Conservation (phyloP, 768 basidiomycete genomes). For the Kwoniella dejecticola region DNA sequence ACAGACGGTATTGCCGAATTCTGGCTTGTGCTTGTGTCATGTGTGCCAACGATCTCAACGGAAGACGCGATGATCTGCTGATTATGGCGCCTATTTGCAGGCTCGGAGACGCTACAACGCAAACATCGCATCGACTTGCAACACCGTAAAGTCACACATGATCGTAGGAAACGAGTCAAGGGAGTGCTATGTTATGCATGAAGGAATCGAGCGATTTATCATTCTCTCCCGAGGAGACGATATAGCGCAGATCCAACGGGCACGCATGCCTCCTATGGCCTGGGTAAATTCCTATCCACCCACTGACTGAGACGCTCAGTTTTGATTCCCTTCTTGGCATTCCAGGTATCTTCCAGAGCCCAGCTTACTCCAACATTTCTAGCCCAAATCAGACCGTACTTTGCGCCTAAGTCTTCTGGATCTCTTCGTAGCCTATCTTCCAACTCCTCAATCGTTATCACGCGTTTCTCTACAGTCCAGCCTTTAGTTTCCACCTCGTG, state of each 20-base stretch:
- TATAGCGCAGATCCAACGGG: not conserved
- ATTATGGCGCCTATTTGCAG: not conserved
- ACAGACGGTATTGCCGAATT: constrained; percentile 5
- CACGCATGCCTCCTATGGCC: not conserved
- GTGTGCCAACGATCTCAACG: too few species aligned
- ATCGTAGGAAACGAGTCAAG: too few species aligned
- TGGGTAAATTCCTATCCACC: constrained; percentile 12
- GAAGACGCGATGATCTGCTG: not conserved
- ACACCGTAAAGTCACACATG: too few species aligned
- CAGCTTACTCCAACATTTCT: constrained; percentile 14
- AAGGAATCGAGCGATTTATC: not conserved
- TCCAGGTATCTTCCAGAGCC: constrained; percentile 15
- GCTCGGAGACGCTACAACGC: too few species aligned
- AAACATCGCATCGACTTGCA: too few species aligned
- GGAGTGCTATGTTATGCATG: too few species aligned
- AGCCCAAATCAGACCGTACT: constrained; percentile 22
- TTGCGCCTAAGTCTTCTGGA: constrained; percentile 8
- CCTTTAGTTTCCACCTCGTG: constrained; percentile 32
- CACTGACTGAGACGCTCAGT: constrained; percentile 14
- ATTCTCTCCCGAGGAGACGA: too few species aligned
- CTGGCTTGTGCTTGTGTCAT: too few species aligned
- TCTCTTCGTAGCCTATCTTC: not conserved
- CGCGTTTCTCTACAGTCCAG: constrained; percentile 1
- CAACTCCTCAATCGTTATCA: constrained; percentile 7
- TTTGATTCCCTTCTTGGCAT: constrained; percentile 17